Evolutionary conservation across 164 flowering plant genomes (phyloP), one percentile per base, ranked within the genome.

Genomic region (Pachysandra terminalis): DNA sequence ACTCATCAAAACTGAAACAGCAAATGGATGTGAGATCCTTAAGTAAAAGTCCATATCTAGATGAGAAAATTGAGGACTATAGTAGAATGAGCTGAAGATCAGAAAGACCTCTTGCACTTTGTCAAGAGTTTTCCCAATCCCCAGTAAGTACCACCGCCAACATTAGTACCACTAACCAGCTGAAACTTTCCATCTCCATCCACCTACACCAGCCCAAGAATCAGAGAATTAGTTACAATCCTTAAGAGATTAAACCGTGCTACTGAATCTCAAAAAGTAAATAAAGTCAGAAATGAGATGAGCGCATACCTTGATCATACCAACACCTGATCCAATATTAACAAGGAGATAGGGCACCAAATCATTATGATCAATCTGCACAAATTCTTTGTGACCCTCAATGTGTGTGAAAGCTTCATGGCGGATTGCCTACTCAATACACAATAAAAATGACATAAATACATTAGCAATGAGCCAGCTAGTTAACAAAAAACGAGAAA

Each of bases 61-160:
- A 48, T 27, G 32, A 58, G 54, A 28, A 32, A 49, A 22, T 48
- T 9, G 14, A 21, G 23, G 49, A 45, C n/a, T 56, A 63, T 16
- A 61, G 32, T 15, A 57, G 19, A 66, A 21, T 28, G 32, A 28
- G 35, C 27, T 28, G 59, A 63, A 63, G 48, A 72, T 66, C 37
- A 67, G 32, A 63, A 56, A 52, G 23, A 94, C 98, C 91, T 95
- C 71, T 87, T 84, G 87, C 98, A 95, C 80, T 95, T 92, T 14
- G 98, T 95, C 59, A 95, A 72, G 61, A 92, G 87, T 78, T 73
- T 90, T 72, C 99, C 99, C 71, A 95, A 66, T 27, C 98, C 99
- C 99, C 96, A 95, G 45, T 89, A 95, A 53, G 99, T 95, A 61
- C 98, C 99, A 72, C 99, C 99, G 57, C 99, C 99, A 65, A 95